phyloP scores from a whole-genome alignment of 1,284 basidiomycete genomes.

The Malassezia globosa region DNA sequence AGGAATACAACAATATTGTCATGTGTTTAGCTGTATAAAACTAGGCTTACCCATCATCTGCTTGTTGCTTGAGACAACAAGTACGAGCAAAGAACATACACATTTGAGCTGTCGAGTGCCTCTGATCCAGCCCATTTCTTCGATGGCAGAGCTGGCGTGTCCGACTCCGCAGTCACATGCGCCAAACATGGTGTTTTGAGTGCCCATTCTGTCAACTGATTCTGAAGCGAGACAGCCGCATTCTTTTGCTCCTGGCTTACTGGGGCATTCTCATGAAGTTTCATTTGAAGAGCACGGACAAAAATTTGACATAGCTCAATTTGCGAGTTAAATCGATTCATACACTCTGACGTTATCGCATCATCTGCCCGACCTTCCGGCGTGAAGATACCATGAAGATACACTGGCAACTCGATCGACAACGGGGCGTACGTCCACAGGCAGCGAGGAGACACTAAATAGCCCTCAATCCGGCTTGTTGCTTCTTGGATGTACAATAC shows the following conservation, averaged over 20 bases:
- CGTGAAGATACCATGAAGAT: not conserved
- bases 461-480: not conserved
- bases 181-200: not conserved
- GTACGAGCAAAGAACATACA: not conserved
- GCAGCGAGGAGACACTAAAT: not conserved
- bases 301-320: constrained; percentile 4
- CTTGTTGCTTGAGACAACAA: not conserved
- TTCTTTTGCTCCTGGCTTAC: not conserved
- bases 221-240: not conserved
- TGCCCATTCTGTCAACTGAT: not conserved
- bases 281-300: not conserved
- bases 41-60: too few relatives aligned
- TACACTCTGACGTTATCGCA: not conserved
- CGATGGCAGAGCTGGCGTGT: not conserved
- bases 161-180: not conserved
- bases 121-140: not conserved
- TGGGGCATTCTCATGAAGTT: not conserved
- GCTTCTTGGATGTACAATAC: constrained; percentile 7
- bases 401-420: constrained; percentile 3
- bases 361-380: not conserved
- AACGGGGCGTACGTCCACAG: not conserved
- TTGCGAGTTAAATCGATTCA: not conserved
- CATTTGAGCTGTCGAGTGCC: not conserved
- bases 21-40: too few relatives aligned
- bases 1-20: too few relatives aligned